phyloP scores from a whole-genome alignment of 2,329 filamentous ascomycete genomes.

The Botrytis fabae region DNA sequence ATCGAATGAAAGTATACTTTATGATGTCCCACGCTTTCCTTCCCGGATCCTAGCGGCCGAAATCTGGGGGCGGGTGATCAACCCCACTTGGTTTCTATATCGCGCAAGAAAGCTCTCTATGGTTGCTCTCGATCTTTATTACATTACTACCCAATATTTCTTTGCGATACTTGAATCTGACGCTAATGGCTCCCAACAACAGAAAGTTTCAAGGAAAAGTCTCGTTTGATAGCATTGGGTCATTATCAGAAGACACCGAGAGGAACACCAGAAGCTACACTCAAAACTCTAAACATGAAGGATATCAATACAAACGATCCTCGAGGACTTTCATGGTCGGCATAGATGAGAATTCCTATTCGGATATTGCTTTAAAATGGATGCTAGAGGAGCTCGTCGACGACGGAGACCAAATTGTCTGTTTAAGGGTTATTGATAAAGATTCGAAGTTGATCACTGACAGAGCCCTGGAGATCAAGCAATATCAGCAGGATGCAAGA shows the following conservation, averaged over 20 bases:
- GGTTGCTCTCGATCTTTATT: not conserved
- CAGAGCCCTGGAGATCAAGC: constrained; percentile 56
- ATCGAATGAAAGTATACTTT: constrained; percentile 6
- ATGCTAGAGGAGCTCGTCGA: constrained; percentile 75
- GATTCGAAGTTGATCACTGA: constrained; percentile 66
- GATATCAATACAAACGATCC: constrained; percentile 66
- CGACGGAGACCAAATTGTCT: constrained; percentile 74
- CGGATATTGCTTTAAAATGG: constrained; percentile 73
- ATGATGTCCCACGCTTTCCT: constrained; percentile 19
- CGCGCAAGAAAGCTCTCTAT: constrained; percentile 12
- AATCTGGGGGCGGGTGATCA: constrained; percentile 23
- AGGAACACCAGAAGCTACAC: constrained; percentile 61
- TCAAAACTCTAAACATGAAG: constrained; percentile 69
- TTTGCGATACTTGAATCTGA: not conserved
- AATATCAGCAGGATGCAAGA: constrained; percentile 65
- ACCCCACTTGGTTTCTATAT: constrained; percentile 25
- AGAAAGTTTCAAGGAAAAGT: constrained; percentile 66
- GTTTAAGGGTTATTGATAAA: constrained; percentile 69
- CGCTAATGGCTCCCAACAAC: constrained; percentile 29
- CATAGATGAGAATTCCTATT: constrained; percentile 73
- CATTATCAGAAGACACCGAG: constrained; percentile 64
- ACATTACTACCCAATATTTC: not conserved
- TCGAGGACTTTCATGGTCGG: constrained; percentile 72
- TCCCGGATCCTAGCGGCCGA: constrained; percentile 17
- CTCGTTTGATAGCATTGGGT: constrained; percentile 71